Base-by-base conservation (phyloP, 805 yeast species). In the Cyberlindnera euphorbiiphila region DNA sequence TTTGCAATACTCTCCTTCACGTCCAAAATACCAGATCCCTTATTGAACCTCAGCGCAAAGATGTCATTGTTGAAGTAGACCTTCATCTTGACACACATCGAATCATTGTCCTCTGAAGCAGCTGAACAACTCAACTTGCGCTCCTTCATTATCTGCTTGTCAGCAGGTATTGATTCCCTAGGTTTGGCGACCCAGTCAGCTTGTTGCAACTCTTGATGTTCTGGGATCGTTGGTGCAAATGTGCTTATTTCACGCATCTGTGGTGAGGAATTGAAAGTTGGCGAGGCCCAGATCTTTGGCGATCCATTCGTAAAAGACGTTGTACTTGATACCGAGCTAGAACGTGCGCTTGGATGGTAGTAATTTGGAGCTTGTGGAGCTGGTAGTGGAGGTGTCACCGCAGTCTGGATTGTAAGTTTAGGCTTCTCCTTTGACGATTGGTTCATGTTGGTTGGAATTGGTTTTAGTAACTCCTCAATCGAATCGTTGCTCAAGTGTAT, bases 371-470 rank as follows among this genome's bases (percentile, higher is more conserved):
- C 12, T 11, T 32, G 25, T 25, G 51, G 54, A 4, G 45, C 46
- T 12, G 53, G 56, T 13, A 51, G 35, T 25, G 59, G 57, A 13
- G 56, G 56, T 5, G 57, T 51, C 9, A 42, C 43, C 2, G 54
- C 47, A 4, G 53, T 51, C 24, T 49, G 50, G 7, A 53, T 40
- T 5, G 36, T 47, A 8, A 51, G 29, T 2, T 43, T 34, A 18
- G 54, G 55, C 26, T 29, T 45, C 15, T 25, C 26, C 25, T n/a
- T 27, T 21, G 25, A 17, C 25, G 7, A 18, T 17, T 13, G 32
- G 1, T n/a, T 27, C 18, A 36, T 9, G 9, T 34, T 37, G 3
- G 51, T 49, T 26, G 54, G 43, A 10, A 48, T 26, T 4, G 60
- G 59, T 25, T 37, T 41, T 21, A 55, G 31, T 1, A 46, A 19